Evolutionary conservation across 2,329 filamentous ascomycete species (phyloP).

Genomic region (Botrytis deweyae): DNA sequence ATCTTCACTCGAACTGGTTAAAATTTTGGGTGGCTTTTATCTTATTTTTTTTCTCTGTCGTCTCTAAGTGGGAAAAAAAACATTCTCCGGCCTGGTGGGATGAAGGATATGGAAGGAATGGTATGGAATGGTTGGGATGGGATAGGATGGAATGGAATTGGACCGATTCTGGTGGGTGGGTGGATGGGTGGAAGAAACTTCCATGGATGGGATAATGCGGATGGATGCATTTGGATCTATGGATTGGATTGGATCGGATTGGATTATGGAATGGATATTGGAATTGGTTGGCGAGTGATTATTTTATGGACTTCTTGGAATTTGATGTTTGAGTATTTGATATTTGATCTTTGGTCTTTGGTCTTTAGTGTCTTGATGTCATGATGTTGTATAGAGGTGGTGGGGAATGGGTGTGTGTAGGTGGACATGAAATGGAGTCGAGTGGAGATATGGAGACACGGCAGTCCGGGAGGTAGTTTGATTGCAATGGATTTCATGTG

Average conservation of each 20-base stretch:
- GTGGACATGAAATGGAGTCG: background rate
- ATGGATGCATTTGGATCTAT: background rate
- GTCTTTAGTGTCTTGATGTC: background rate
- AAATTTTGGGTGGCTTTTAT: background rate
- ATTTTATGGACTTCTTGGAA: background rate
- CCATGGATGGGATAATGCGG: conserved; percentile 1
- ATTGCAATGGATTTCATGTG: too few relatives aligned
- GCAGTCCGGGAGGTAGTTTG: background rate
- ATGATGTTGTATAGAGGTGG: background rate
- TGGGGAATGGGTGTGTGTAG: too few relatives aligned
- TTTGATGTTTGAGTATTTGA: background rate
- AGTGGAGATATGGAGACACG: background rate
- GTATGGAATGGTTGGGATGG: background rate
- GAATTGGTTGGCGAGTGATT: background rate
- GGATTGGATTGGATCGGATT: background rate
- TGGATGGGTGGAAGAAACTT: background rate
- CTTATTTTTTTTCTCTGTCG: background rate
- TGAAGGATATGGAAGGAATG: background rate
- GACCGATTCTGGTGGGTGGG: background rate
- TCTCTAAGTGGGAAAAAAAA: background rate
- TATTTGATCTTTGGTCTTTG: background rate
- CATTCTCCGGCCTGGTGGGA: background rate
- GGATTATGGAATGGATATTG: background rate
- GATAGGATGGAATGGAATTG: conserved; percentile 1
- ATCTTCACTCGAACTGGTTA: background rate